Evolutionary conservation across 306 rosid genomes (phyloP), one percentile per base, ranked within the genome.

Genomic region (Castanospermum australe): DNA sequence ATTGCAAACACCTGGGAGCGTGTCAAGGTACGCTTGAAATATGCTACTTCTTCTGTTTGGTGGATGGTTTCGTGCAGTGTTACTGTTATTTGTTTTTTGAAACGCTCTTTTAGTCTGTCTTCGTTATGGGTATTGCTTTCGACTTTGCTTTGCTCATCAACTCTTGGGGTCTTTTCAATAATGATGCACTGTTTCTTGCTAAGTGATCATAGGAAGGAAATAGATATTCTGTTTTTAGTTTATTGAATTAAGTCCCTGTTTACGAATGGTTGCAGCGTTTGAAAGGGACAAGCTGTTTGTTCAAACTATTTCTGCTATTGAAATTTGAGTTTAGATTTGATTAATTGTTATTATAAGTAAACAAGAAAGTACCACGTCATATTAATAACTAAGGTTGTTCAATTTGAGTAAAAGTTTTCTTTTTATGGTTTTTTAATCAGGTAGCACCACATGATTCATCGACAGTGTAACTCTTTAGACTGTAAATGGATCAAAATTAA

Each of bases 1-100:
- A 88, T 94, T 67, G 60, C 86, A 5, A 82, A 94, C 71, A 89
- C 97, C 36, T 94, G 98, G 97, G 92, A 91, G 52, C 98, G 82
- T 50, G 89, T 86, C 70, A 76, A 93, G 94, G 98, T 93, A 79
- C 35, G 14, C 65, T 10, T 18, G 45, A 72, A 36, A 45, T n/a
- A 36, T 74, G 2, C 28, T 4, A 5, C 17, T 6, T 65, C 35
- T 22, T 17, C n/a, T 47, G 30, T 18, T 20, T 20, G 20, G 0
- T 21, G 25, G 14, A 14, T 59, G 32, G 1, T 28, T 21, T 20
- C 3, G 13, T 57, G 8, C 56, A 42, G 15, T 35, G 21, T 62
- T 20, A 6, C 17, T 57, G 18, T 76, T 36, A 2, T 55, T 13
- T 4, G 35, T 5, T 17, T 14, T 52, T 25, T 57, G 5, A 44